Percentiles rank a stretch among this genome's conserved stretches.
Evolutionary conservation across 2,329 filamentous ascomycete species (phyloP).

Genomic region (Plectosphaerella plurivora): DNA sequence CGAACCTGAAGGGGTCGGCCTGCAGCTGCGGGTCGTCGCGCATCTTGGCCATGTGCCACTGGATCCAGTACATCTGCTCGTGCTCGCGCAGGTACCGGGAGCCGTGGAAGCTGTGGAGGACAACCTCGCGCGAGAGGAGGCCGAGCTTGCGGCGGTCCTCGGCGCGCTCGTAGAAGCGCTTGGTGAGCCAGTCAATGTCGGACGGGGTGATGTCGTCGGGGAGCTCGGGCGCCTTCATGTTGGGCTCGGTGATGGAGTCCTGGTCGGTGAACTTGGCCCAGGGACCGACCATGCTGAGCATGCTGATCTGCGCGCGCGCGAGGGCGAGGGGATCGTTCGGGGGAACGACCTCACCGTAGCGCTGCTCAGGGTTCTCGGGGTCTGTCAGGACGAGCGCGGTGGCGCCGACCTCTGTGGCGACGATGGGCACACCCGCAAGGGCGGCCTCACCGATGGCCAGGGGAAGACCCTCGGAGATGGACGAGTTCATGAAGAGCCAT

Average conservation of each 20-base stretch:
- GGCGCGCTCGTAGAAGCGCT: slow-evolving; percentile 56
- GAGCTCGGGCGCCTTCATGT: slow-evolving; percentile 3
- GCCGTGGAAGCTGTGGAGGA: slow-evolving; percentile 55
- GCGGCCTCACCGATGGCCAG: slow-evolving; percentile 56
- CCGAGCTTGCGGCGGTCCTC: slow-evolving; percentile 51
- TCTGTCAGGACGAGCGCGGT: slow-evolving; percentile 52
- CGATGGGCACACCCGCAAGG: slow-evolving; percentile 49
- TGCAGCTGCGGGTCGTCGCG: slow-evolving; percentile 8
- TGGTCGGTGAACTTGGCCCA: slow-evolving; percentile 55
- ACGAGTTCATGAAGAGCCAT: slow-evolving; percentile 56
- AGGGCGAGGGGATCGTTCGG: slow-evolving; percentile 59
- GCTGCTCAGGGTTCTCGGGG: slow-evolving; percentile 34
- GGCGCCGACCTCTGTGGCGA: slow-evolving; percentile 52
- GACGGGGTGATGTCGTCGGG: slow-evolving; percentile 36
- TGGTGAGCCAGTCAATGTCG: slow-evolving; percentile 49
- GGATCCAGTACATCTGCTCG: slow-evolving; percentile 55
- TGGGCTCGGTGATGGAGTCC: slow-evolving; percentile 20
- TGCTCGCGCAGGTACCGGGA: slow-evolving; percentile 58
- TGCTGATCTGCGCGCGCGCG: slow-evolving; percentile 57
- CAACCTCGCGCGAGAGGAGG: slow-evolving; percentile 53
- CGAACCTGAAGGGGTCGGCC: neutral
- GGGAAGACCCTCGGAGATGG: slow-evolving; percentile 50
- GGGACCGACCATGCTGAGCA: slow-evolving; percentile 57
- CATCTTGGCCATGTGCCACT: slow-evolving; percentile 28
- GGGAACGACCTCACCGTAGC: slow-evolving; percentile 59